These are phyloP conservation scores for Paecilomyces sp. DNA, from an alignment of 2,329 filamentous ascomycete species.

Conservation along the genomic window DNA sequence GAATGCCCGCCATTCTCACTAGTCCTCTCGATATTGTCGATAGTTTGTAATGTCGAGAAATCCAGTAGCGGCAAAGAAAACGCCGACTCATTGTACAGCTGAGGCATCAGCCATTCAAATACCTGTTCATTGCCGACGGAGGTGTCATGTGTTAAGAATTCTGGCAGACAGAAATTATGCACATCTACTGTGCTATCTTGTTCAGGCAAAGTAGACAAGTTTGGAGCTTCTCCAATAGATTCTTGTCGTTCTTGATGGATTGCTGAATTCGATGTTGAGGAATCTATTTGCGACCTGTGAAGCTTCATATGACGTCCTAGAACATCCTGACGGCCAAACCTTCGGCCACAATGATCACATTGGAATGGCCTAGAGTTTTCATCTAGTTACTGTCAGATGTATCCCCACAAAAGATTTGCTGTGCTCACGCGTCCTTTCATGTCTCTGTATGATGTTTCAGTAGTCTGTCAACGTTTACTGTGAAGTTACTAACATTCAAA, in stretches of 20 bases:
- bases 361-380: conserved; percentile 11
- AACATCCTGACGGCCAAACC: conserved; percentile 16
- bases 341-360: conserved; percentile 12
- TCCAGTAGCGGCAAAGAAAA: not conserved
- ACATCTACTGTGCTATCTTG: not conserved
- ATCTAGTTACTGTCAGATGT: conserved; percentile 5
- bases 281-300: conserved; percentile 2
- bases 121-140: not conserved
- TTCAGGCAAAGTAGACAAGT: not conserved
- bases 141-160: not conserved
- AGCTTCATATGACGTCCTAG: conserved; percentile 12
- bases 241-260: not conserved
- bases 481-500: conserved; percentile 7
- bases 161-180: not conserved
- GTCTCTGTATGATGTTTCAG: conserved; percentile 3
- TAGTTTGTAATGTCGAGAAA: not conserved
- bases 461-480: not conserved
- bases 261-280: not conserved
- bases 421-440: conserved; percentile 8
- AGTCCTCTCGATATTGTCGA: not conserved
- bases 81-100: not conserved
- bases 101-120: not conserved
- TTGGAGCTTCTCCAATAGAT: not conserved
- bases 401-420: not conserved
- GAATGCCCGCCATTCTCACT: not conserved